These are phyloP conservation scores for Thuja plicata DNA, from an alignment of 83 land plant genomes.

Conservation along the genomic window DNA sequence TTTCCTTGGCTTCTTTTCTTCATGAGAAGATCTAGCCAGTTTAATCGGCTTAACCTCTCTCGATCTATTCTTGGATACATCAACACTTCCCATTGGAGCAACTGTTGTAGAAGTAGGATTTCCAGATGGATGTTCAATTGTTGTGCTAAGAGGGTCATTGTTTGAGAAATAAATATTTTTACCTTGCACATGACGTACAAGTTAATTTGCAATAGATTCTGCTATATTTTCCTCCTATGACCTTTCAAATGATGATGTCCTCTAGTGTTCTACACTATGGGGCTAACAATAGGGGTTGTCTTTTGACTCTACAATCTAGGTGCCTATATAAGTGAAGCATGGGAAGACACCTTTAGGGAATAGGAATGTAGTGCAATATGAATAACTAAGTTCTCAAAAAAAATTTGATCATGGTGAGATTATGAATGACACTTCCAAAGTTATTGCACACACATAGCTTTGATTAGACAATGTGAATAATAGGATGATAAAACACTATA, in stretches of 20 bases:
- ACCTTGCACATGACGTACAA: conserved; percentile 48
- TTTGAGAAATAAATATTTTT: conserved; percentile 26
- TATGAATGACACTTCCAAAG: background rate
- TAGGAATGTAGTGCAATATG: background rate
- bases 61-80: conserved; percentile 35
- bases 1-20: conserved; percentile 70
- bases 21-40: conserved; percentile 61
- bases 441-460: background rate
- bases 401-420: background rate
- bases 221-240: conserved; percentile 70
- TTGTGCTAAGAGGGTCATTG: conserved; percentile 35
- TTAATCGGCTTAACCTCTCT: conserved; percentile 57
- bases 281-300: conserved; percentile 27
- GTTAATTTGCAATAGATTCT: conserved; percentile 56
- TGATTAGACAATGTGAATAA: background rate
- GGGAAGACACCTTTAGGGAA: background rate
- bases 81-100: conserved; percentile 27
- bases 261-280: conserved; percentile 49
- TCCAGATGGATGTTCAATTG: conserved; percentile 33
- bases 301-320: conserved; percentile 40
- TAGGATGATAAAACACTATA: background rate
- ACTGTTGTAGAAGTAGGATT: conserved; percentile 12
- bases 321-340: conserved; percentile 29
- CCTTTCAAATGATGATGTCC: conserved; percentile 77
- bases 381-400: background rate